Evolutionary conservation across 257 asterid genomes (phyloP), one percentile per base, ranked within the genome.

Genomic region (Prunella vulgaris): DNA sequence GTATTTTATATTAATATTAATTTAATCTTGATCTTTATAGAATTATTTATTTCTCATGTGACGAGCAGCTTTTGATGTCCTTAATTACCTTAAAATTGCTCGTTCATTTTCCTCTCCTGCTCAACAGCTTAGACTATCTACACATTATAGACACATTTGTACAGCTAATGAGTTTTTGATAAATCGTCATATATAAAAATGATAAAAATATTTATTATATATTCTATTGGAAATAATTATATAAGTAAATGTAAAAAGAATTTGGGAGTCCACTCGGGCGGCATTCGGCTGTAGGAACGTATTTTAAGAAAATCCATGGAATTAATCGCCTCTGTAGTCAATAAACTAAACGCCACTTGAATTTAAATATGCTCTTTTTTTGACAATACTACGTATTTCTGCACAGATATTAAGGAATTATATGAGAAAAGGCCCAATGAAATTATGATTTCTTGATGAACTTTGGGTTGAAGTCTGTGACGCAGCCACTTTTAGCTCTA

Each of bases 301-400:
- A 22, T 40, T 68, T 21, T 13, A 22, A 12, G 42, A 30, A 57
- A 28, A 57, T 20, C 46, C 37, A 32, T 35, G 60, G 56, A 66
- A 51, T 28, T 42, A 57, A 66, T 74, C 66, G 42, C 68, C 52
- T 24, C 3, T 1, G 28, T n/a, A 14, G 64, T 74, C 78, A 58
- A 74, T 35, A 44, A 58, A 15, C 58, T 30, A 48, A 56, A 59
- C 7, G 54, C 48, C 65, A 67, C 69, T 51, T 75, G 70, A 60
- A 38, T 37, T 65, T 49, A 18, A 56, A 24, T 56, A 56, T 70
- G n/a, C n/a, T 60, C 13, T 20, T 24, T 49, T 25, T 60, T 13
- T 17, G 35, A 52, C 21, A 15, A 51, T 37, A 21, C 8, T 4
- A 38, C 27, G 10, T 57, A n/a, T n/a, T n/a, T n/a, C n/a, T n/a